Base-by-base conservation (phyloP, 2,329 filamentous ascomycete genomes). In the Plenodomus lindquistii region DNA sequence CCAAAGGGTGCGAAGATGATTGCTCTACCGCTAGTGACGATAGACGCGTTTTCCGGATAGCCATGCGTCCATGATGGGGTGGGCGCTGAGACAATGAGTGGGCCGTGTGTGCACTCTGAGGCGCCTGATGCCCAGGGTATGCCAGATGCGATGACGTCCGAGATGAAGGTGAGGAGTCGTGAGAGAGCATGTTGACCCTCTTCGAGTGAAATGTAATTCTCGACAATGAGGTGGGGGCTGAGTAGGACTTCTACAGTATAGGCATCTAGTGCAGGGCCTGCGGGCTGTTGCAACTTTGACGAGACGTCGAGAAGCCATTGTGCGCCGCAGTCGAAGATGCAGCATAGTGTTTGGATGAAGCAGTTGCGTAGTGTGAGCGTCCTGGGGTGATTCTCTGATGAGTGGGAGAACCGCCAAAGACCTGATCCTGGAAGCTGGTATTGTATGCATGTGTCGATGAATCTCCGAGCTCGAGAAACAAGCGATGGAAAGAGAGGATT, bases 271-370 rank as follows among this genome's bases (percentile, higher is more conserved):
- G 44, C 36, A 0, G 51, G 20, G 4, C 27, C 21, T 9, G 44
- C 21, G 1, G 48, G 60, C 4, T 59, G 55, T 40, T 63, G 55
- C 2, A 71, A 62, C 20, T 60, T 63, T 6, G 60, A 51, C 41
- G 65, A 65, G 2, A 74, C 58, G 19, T 74, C 67, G 13, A 67
- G 52, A 10, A 75, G 58, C 72, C 72, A 77, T 29, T 69, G 56
- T 0, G 71, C 56, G 2, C 75, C 74, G 53, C 71, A 75, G 9
- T 69, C 63, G 44, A 75, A 67, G 1, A 72, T 59, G 52, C 73
- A 75, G 2, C 72, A 70, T 2, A 77, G 60, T 4, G 72, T 74
- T 44, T 75, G 71, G 13, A 69, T 63, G 57, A 75, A 77, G 4
- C 73, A 66, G 31, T 74, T 75, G n/a, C 62, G 60, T 63, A 76